These are phyloP conservation scores for Aspergillus mulundensis DNA, from an alignment of 495 filamentous ascomycete genomes.

Conservation along the genomic window DNA sequence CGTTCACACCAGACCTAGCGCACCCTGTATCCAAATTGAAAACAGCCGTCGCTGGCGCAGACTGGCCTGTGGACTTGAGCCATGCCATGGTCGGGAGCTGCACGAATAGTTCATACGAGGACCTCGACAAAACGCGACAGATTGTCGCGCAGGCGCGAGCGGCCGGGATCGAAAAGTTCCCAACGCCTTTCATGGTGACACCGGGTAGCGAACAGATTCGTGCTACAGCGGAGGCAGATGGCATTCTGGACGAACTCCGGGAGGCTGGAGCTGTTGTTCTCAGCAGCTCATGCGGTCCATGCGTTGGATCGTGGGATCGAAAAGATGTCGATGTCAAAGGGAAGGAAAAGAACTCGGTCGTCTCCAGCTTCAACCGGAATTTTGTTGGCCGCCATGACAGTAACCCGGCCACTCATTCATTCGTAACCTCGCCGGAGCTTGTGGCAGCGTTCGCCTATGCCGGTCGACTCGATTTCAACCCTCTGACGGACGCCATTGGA, in stretches of 20 bases:
- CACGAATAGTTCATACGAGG: conserved; percentile 93
- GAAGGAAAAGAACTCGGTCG: conserved; percentile 79
- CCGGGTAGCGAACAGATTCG: conserved; percentile 89
- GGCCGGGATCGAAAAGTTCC: conserved; percentile 74
- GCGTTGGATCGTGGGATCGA: conserved; percentile 75
- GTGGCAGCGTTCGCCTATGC: conserved; percentile 22
- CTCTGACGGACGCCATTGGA: conserved; percentile 1
- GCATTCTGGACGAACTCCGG: conserved; percentile 79
- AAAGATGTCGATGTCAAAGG: conserved; percentile 74
- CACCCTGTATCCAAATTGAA: conserved; percentile 88
- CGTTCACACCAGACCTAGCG: conserved; percentile 89
- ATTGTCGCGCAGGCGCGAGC: conserved; percentile 81
- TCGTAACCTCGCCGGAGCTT: conserved; percentile 20
- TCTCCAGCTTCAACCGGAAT: conserved; percentile 86
- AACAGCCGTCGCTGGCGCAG: conserved; percentile 71
- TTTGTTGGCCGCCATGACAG: conserved; percentile 91
- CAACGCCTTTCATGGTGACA: conserved; percentile 78
- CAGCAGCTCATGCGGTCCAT: conserved; percentile 78
- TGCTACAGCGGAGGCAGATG: conserved; percentile 79
- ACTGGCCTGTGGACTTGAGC: conserved; percentile 89
- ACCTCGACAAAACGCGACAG: conserved; percentile 79
- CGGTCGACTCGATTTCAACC: conserved; percentile 19
- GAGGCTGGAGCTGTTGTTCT: conserved; percentile 83
- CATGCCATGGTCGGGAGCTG: conserved; percentile 80
- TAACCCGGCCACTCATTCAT: conserved; percentile 51